These are phyloP conservation scores for Aspergillus diversus DNA, from an alignment of 495 filamentous ascomycete genomes.

Conservation along the genomic window DNA sequence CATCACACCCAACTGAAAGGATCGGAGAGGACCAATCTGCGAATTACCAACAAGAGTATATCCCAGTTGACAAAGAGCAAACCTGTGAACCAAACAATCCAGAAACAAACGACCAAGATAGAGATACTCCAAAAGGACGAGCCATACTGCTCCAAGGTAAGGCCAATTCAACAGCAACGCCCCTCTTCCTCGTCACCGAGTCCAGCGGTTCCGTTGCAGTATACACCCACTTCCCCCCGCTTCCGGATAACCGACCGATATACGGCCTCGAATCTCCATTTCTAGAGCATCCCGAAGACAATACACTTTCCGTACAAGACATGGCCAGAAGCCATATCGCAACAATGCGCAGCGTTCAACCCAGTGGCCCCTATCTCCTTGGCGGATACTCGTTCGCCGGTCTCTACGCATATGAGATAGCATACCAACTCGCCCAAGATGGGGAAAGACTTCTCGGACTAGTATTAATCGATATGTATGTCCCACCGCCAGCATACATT, in stretches of 20 bases:
- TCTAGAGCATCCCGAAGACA: neutral
- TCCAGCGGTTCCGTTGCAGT: conserved; percentile 8
- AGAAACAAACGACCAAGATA: neutral
- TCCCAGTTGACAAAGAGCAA: neutral
- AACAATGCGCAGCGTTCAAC: conserved; percentile 17
- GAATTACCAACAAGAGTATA: neutral
- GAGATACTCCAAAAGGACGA: neutral
- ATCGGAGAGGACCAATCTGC: neutral
- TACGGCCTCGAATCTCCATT: conserved; percentile 20
- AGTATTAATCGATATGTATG: conserved; percentile 15
- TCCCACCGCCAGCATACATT: neutral
- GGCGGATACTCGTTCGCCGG: conserved; percentile 20
- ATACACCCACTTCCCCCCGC: conserved; percentile 8
- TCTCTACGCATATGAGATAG: conserved; percentile 16
- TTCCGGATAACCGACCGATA: conserved; percentile 9
- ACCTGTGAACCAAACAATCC: neutral
- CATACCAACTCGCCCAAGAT: conserved; percentile 6
- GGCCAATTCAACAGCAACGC: neutral
- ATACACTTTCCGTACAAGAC: conserved; percentile 11
- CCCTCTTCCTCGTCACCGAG: conserved; percentile 16
- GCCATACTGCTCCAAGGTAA: conserved; percentile 8
- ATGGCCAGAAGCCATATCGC: conserved; percentile 5
- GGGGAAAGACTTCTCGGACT: conserved; percentile 13
- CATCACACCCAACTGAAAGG: neutral
- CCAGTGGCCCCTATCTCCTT: conserved; percentile 16